Percentiles rank a stretch among this genome's conserved stretches.
phyloP scores from a whole-genome alignment of 192 early-diverging fungal genomes.

The Cetraspora pellucida region DNA sequence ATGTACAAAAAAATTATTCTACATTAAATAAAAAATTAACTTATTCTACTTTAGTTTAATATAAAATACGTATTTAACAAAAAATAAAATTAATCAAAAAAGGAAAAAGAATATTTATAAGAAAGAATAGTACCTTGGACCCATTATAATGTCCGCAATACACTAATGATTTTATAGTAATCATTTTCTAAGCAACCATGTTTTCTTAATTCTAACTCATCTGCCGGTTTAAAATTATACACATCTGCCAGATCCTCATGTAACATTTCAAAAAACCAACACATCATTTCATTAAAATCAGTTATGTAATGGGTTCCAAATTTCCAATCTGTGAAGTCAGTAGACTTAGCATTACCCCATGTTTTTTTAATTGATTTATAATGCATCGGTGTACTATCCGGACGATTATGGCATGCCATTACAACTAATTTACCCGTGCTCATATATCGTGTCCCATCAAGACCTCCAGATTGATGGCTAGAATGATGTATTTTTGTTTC shows the following conservation, averaged over 20 bases:
- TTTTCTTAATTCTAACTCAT: background rate
- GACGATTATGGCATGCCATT: background rate
- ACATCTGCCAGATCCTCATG: background rate
- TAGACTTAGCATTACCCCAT: conserved; percentile 9
- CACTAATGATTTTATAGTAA: background rate
- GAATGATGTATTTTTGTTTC: conserved; percentile 28
- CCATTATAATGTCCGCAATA: too few relatives aligned
- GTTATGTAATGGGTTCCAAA: background rate
- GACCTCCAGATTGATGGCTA: conserved; percentile 17
- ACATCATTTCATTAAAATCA: conserved; percentile 20
- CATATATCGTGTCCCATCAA: background rate
- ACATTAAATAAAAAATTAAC: too few relatives aligned
- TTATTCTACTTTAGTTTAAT: too few relatives aligned
- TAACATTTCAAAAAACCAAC: conserved; percentile 28
- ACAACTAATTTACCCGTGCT: background rate
- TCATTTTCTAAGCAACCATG: background rate
- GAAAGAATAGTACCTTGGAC: too few relatives aligned
- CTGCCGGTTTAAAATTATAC: background rate
- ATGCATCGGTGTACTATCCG: background rate
- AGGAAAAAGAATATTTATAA: too few relatives aligned
- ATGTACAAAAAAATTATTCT: too few relatives aligned
- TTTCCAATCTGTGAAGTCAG: conserved; percentile 17
- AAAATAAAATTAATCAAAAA: too few relatives aligned
- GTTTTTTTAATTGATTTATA: background rate
- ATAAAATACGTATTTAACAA: too few relatives aligned